phyloP scores from a whole-genome alignment of 495 filamentous ascomycete species.

The Talaromyces nanjingensis region DNA sequence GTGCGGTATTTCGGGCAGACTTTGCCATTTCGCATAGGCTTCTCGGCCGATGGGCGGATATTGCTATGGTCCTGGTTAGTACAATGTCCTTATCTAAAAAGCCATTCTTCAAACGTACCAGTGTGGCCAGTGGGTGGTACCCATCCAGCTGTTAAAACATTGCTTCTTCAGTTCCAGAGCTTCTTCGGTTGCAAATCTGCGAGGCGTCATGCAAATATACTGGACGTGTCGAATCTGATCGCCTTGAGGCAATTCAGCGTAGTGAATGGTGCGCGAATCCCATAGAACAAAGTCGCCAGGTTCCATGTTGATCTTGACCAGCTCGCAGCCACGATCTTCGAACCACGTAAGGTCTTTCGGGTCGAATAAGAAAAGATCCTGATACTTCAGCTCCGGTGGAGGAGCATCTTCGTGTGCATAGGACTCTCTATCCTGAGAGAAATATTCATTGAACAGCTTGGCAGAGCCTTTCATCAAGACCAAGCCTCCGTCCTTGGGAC shows the following conservation, averaged over 20 bases:
- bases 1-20: conserved; percentile 20
- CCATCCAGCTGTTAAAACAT: conserved; percentile 23
- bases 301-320: conserved; percentile 32
- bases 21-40: conserved; percentile 24
- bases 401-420: conserved; percentile 28
- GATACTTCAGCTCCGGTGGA: conserved; percentile 25
- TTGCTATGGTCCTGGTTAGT: conserved; percentile 14
- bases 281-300: conserved; percentile 36
- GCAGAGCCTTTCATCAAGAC: conserved; percentile 34
- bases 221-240: conserved; percentile 30
- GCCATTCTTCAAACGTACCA: conserved; percentile 15
- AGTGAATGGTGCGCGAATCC: conserved; percentile 37
- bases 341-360: conserved; percentile 34
- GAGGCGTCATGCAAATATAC: conserved; percentile 26
- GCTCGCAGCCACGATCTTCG: conserved; percentile 27
- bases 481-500: conserved; percentile 34
- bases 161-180: conserved; percentile 20
- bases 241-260: conserved; percentile 27
- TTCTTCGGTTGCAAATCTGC: conserved; percentile 16
- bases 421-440: conserved; percentile 21
- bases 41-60: conserved; percentile 25
- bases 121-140: conserved; percentile 28
- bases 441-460: conserved; percentile 31
- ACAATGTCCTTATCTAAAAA: background rate
- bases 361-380: conserved; percentile 30